phyloP scores from a whole-genome alignment of 768 basidiomycete species.

The Collybia sp. region DNA sequence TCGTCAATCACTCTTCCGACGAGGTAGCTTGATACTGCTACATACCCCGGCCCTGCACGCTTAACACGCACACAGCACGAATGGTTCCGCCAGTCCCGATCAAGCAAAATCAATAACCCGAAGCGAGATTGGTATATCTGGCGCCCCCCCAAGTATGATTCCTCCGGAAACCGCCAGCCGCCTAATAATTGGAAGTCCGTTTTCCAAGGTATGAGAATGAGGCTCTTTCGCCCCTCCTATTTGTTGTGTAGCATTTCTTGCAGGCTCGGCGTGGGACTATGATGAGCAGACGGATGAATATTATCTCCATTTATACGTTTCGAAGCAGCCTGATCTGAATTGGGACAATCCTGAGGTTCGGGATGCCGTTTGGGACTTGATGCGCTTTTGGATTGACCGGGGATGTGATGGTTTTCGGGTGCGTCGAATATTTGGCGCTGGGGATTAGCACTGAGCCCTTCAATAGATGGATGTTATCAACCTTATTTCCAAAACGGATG shows the following conservation, averaged over 20 bases:
- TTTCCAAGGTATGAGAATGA: slow-evolving; percentile 47
- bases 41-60: background rate
- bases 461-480: slow-evolving; percentile 69
- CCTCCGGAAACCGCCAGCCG: slow-evolving; percentile 47
- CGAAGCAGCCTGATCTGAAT: slow-evolving; percentile 72
- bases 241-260: background rate
- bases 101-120: slow-evolving; percentile 39
- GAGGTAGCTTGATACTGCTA: slow-evolving; percentile 31
- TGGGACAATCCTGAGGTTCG: slow-evolving; percentile 68
- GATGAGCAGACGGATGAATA: slow-evolving; percentile 63
- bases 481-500: slow-evolving; percentile 56
- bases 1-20: slow-evolving; percentile 70
- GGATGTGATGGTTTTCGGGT: slow-evolving; percentile 77
- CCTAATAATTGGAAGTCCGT: slow-evolving; percentile 74
- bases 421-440: background rate
- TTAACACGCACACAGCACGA: slow-evolving; percentile 40
- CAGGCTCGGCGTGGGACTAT: slow-evolving; percentile 70
- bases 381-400: slow-evolving; percentile 71
- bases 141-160: slow-evolving; percentile 53
- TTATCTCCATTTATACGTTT: slow-evolving; percentile 64
- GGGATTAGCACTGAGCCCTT: background rate
- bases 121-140: slow-evolving; percentile 80
- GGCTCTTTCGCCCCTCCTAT: background rate
- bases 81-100: slow-evolving; percentile 62
- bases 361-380: slow-evolving; percentile 54